Evolutionary conservation across 2,329 filamentous ascomycete species (phyloP), one percentile per base, ranked within the genome.

Genomic region (Fonsecaea monophora): DNA sequence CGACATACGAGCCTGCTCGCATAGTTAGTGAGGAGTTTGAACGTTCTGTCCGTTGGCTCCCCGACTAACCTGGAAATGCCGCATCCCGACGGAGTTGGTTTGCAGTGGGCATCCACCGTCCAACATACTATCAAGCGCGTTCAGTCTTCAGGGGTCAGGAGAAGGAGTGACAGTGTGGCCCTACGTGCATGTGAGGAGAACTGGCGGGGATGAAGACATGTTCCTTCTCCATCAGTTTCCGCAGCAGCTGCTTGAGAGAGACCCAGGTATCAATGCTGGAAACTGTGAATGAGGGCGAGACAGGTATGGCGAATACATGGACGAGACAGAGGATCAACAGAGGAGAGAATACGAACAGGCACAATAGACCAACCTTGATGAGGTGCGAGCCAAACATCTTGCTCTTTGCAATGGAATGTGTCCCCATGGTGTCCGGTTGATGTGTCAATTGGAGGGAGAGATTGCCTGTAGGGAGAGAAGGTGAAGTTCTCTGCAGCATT

Each of bases 1-100:
- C 68, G 45, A 71, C 30, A n/a, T 63, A 68, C 3, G 62, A 64
- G 12, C 69, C 69, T 71, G 58, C 21, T 6, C 21, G 12, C 25
- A 32, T 3, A 25, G 13, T 70, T 32, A 68, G 64, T 34, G 9
- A 25, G 25, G 25, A 3, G 6, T 35, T 45, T 21, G 30, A 7
- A 30, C 34, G 10, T 12, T 48, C 40, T 9, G 35, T 13, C 9
- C 5, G n/a, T 42, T 38, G 30, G 30, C 34, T 15, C 10, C 2
- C 18, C 32, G 13, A 38, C 34, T 13, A 40, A 71, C 69, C 69
- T 54, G 53, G 60, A 70, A 70, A 65, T 1, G 54, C 59, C 18
- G 67, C 64, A 37, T 70, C 65, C 30, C 34, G 45, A 21, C 45
- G 53, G 10, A 66, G 60, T 30, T 61, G 62, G 54, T 69, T 64